Evolutionary conservation across 305 asterid genomes (phyloP).

Genomic region (Ruellia speciosa): DNA sequence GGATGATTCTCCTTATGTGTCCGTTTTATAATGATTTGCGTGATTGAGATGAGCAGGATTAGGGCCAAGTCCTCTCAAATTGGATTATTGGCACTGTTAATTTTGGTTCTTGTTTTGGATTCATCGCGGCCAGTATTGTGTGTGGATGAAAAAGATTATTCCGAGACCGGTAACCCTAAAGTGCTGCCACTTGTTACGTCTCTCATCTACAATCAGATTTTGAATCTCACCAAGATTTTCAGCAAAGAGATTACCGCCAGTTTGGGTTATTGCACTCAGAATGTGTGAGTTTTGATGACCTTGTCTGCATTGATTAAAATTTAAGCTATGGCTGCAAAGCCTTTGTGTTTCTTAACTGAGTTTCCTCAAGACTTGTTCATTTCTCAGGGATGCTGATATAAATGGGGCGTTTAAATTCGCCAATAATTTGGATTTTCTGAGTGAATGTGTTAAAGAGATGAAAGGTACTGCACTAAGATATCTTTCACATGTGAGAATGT

Average conservation of each 20-base stretch:
- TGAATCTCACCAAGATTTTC: constrained; percentile 65
- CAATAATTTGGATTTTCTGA: constrained; percentile 65
- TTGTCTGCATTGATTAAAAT: constrained; percentile 10
- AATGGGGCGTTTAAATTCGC: constrained; percentile 71
- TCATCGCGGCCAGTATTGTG: constrained; percentile 39
- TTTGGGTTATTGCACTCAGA: constrained; percentile 66
- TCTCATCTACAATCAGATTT: constrained; percentile 63
- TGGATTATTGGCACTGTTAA: constrained; percentile 39
- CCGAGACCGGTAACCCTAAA: constrained; percentile 34
- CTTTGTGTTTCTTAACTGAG: constrained; percentile 17
- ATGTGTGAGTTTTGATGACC: constrained; percentile 55
- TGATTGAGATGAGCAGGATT: constrained; percentile 70
- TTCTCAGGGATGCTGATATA: constrained; percentile 70
- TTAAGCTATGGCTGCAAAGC: background rate
- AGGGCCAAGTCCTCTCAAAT: constrained; percentile 47
- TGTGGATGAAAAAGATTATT: constrained; percentile 43
- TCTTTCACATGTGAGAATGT: no score
- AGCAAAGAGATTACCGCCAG: constrained; percentile 46
- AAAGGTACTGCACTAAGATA: constrained; percentile 36
- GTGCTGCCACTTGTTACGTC: constrained; percentile 55
- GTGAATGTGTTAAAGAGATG: constrained; percentile 58
- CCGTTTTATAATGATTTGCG: constrained; percentile 25
- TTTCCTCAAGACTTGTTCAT: constrained; percentile 19
- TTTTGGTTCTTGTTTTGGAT: constrained; percentile 38
- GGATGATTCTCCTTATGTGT: constrained; percentile 35